Evolutionary conservation across 768 basidiomycete species (phyloP).

Genomic region (Amanita rubescens): DNA sequence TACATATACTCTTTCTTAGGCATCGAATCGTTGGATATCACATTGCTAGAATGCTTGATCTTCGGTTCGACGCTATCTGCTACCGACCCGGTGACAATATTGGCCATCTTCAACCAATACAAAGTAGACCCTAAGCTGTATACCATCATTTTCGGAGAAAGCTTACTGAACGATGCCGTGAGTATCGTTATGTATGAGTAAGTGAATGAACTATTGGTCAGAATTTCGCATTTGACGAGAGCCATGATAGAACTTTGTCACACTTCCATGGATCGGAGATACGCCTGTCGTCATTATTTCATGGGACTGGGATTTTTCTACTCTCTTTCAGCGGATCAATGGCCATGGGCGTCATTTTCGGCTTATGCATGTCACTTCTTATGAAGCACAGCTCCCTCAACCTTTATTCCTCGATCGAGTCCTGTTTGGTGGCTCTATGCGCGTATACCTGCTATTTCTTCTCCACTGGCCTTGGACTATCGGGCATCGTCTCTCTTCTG

Average conservation of each 20-base stretch:
- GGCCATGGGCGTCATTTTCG: constrained; percentile 88
- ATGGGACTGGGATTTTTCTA: constrained; percentile 96
- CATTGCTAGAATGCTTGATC: constrained; percentile 86
- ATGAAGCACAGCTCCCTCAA: constrained; percentile 90
- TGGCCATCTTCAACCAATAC: constrained; percentile 97
- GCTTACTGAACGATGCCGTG: constrained; percentile 95
- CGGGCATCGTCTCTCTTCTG: constrained; percentile 93
- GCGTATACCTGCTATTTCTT: constrained; percentile 99
- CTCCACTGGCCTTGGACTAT: constrained; percentile 92
- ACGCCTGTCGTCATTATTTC: constrained; percentile 82
- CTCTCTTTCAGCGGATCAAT: constrained; percentile 93
- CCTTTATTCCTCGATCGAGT: constrained; percentile 89
- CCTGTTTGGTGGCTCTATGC: constrained; percentile 90
- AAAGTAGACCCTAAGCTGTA: constrained; percentile 99
- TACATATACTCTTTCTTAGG: constrained; percentile 94
- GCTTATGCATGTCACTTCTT: constrained; percentile 83
- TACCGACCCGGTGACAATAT: constrained; percentile 95
- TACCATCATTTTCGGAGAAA: constrained; percentile 95
- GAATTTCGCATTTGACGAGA: not conserved
- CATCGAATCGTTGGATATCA: constrained; percentile 80
- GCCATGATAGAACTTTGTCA: constrained; percentile 68
- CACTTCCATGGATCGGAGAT: constrained; percentile 90
- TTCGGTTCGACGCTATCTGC: constrained; percentile 97
- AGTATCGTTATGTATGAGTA: constrained; percentile 99
- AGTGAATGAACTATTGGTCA: constrained; percentile 28